Evolutionary conservation across 2,329 filamentous ascomycete genomes (phyloP), one percentile per base, ranked within the genome.

Genomic region (Neofusicoccum kwambonambiense): DNA sequence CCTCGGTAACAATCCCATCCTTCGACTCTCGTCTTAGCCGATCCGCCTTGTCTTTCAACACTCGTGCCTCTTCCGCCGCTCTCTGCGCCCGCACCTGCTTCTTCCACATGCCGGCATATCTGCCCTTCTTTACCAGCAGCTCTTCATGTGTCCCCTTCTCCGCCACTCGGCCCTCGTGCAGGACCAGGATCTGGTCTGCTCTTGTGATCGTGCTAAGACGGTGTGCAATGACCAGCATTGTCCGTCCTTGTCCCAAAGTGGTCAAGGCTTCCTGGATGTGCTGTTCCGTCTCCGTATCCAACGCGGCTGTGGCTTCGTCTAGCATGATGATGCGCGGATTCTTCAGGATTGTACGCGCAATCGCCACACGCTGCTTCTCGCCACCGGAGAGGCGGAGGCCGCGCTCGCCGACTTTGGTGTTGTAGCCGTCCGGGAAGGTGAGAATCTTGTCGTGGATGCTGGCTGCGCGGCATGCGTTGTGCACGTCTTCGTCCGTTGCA

Each of bases 361-460:
- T 97, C 3, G 93, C 93, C 54, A 97, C 92, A 60, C 93, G 89
- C 76, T 97, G 93, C 77, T 96, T 96, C 78, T 97, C 93, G 61
- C 93, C 93, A 65, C 93, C 93, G 67, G 92, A 96, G 3, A 97
- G 83, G 60, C 92, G 88, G 56, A 97, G 83, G 37, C 93, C 93
- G 66, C 93, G 89, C 77, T 97, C 93, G 68, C 93, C 93, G 58
- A 97, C 93, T 75, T 93, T 94, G 8, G 93, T 96, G 50, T 91
- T 82, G 75, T 97, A 97, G 42, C 89, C 87, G 71, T 97, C 92
- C 0, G 93, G 92, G 79, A 97, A 97, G 2, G 86, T 86, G 78
- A 96, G 82, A 70, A 97, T 97, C 74, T 93, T 93, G 69, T 97
- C 93, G 73, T 97, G 93, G 64, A 97, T 97, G 72, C 91, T 94